phyloP scores from a whole-genome alignment of 306 rosid genomes.

The Fragaria vesca region DNA sequence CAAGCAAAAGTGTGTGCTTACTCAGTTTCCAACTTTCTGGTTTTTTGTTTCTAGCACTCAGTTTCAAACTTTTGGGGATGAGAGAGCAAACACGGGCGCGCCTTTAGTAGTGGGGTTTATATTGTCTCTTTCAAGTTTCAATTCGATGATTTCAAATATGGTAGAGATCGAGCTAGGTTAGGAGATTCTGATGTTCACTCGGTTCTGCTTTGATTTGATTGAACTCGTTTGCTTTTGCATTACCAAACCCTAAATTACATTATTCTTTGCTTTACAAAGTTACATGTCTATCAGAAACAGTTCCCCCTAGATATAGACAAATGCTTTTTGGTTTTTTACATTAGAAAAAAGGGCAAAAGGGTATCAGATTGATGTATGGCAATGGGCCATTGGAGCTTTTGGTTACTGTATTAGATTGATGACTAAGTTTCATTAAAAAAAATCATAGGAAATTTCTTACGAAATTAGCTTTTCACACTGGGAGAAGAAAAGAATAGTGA shows the following conservation, averaged over 20 bases:
- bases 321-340: conserved; percentile 23
- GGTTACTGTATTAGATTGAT: conserved; percentile 19
- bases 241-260: background rate
- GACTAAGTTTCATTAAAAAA: background rate
- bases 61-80: conserved; percentile 23
- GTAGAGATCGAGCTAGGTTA: background rate
- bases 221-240: conserved; percentile 5
- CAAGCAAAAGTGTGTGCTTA: conserved; percentile 31
- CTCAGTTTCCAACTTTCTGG: conserved; percentile 23
- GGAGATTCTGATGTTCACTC: background rate
- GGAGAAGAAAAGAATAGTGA: conserved; percentile 2
- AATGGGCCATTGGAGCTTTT: conserved; percentile 15
- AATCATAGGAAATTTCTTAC: background rate
- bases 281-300: background rate
- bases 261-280: background rate
- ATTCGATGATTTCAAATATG: conserved; percentile 16
- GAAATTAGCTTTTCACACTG: conserved; percentile 17
- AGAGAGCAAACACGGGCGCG: conserved; percentile 20
- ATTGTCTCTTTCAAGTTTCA: background rate
- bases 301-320: conserved; percentile 7
- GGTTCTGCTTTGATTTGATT: background rate
- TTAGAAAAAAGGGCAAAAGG: conserved; percentile 13
- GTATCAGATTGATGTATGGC: conserved; percentile 28
- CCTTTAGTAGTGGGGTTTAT: conserved; percentile 18
- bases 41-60: background rate